A percentile compares a stretch with the other conserved stretches of the same genome.
phyloP scores from a whole-genome alignment of 2,329 filamentous ascomycete genomes.

The Diaporthe vexans region DNA sequence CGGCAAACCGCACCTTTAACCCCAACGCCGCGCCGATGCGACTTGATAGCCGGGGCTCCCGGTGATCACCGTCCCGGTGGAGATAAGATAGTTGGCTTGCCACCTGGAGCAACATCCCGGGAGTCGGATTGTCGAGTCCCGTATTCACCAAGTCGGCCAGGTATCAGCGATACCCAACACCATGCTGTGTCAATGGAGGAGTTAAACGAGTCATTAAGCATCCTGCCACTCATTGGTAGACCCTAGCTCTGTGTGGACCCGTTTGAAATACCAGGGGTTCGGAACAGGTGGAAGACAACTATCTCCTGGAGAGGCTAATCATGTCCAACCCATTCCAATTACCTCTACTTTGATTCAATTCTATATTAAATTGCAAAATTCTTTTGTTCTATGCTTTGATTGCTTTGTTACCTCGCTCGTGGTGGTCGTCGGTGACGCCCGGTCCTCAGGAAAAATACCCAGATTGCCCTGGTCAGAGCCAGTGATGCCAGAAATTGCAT shows the following conservation, averaged over 20 bases:
- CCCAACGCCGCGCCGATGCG: background rate
- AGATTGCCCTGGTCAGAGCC: background rate
- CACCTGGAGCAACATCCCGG: background rate
- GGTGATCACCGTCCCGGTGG: constrained; percentile 31
- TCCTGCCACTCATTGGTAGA: background rate
- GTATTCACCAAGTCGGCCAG: no score
- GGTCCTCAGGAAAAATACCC: background rate
- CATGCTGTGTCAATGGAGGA: background rate
- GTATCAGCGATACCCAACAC: background rate
- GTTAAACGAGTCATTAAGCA: background rate
- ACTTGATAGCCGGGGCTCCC: constrained; percentile 9
- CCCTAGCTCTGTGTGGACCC: background rate
- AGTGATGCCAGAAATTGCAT: no score
- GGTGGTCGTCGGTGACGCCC: background rate
- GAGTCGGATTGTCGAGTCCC: background rate
- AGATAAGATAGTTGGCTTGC: constrained; percentile 22
- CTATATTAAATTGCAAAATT: background rate
- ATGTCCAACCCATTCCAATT: background rate
- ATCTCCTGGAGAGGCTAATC: background rate
- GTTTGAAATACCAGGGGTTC: background rate
- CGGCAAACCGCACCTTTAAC: constrained; percentile 5
- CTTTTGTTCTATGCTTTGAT: background rate
- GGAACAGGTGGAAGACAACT: background rate
- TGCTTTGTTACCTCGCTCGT: background rate
- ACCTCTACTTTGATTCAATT: background rate